Conservation (phyloP, 1,139 yeast species). For the Diutina sp. region DNA sequence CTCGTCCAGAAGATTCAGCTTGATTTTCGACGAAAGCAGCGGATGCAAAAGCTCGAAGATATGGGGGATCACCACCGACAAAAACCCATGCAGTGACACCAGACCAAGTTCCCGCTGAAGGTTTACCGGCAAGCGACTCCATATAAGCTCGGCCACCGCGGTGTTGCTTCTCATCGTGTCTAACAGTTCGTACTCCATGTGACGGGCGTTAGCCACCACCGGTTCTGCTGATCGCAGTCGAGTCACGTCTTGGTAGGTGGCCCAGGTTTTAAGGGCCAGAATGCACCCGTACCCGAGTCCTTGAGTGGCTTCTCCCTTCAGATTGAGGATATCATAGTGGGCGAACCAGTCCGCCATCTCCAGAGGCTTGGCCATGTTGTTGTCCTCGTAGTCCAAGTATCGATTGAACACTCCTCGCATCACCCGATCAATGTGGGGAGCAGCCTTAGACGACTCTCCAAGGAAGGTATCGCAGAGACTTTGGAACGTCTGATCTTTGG, state of each 20-base stretch:
- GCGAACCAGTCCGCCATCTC: slow-evolving; percentile 66
- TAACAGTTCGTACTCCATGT: slow-evolving; percentile 29
- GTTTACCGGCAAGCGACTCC: slow-evolving; percentile 16
- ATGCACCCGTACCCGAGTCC: slow-evolving; percentile 39
- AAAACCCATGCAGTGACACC: neutral
- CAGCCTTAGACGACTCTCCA: slow-evolving; percentile 26
- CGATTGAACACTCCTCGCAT: slow-evolving; percentile 61
- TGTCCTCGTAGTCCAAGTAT: slow-evolving; percentile 54
- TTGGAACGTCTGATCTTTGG: slow-evolving; percentile 35
- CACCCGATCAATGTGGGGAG: slow-evolving; percentile 47
- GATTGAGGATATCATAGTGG: slow-evolving; percentile 45
- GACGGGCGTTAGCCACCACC: slow-evolving; percentile 24
- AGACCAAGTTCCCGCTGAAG: slow-evolving; percentile 7
- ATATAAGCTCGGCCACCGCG: slow-evolving; percentile 13
- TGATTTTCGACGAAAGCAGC: slow-evolving; percentile 12
- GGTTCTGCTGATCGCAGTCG: slow-evolving; percentile 15
- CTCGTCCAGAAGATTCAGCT: slow-evolving; percentile 10
- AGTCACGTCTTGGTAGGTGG: slow-evolving; percentile 43
- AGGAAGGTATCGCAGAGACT: slow-evolving; percentile 21
- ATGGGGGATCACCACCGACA: neutral
- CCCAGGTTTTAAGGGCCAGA: slow-evolving; percentile 52
- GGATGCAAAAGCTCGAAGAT: slow-evolving; percentile 4
- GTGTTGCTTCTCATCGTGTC: slow-evolving; percentile 21
- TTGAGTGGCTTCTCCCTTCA: slow-evolving; percentile 5
- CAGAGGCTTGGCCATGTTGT: slow-evolving; percentile 47